Percentiles rank a stretch among this genome's conserved stretches.
phyloP scores from a whole-genome alignment of 305 asterid genomes.

The Salvia sclarea region DNA sequence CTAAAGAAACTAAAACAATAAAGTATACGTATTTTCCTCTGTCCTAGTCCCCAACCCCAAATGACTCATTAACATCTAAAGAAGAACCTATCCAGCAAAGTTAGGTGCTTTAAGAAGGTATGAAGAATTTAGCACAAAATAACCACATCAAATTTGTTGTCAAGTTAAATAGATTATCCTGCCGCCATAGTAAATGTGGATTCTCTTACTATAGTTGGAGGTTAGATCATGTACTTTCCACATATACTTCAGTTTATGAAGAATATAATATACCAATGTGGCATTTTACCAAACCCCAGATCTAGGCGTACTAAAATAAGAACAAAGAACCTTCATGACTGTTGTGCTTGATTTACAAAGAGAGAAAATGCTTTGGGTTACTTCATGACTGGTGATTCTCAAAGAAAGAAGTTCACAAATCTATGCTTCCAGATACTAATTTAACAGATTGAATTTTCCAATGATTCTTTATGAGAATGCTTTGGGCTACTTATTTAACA shows the following conservation, averaged over 20 bases:
- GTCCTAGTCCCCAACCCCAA: background rate
- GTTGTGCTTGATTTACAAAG: background rate
- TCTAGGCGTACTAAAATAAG: background rate
- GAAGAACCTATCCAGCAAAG: background rate
- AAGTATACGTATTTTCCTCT: slow-evolving; percentile 9
- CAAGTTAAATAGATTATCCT: background rate
- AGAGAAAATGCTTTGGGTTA: background rate
- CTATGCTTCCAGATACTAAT: background rate
- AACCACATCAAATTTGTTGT: no score
- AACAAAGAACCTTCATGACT: background rate
- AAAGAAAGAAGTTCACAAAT: background rate
- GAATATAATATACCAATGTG: background rate
- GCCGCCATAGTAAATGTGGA: background rate
- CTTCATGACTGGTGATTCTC: background rate
- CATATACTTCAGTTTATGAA: background rate
- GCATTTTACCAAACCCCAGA: background rate
- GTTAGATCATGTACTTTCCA: background rate
- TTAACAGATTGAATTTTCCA: background rate
- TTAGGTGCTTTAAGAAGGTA: background rate
- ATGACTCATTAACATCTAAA: background rate
- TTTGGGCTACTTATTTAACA: background rate
- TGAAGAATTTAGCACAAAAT: background rate
- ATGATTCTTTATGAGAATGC: no score
- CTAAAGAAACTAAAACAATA: slow-evolving; percentile 28
- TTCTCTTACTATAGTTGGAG: background rate